A percentile compares a stretch with the other conserved stretches of the same genome.
phyloP scores from a whole-genome alignment of 371 early-diverging fungal genomes.

The Actinomortierella wolfii region DNA sequence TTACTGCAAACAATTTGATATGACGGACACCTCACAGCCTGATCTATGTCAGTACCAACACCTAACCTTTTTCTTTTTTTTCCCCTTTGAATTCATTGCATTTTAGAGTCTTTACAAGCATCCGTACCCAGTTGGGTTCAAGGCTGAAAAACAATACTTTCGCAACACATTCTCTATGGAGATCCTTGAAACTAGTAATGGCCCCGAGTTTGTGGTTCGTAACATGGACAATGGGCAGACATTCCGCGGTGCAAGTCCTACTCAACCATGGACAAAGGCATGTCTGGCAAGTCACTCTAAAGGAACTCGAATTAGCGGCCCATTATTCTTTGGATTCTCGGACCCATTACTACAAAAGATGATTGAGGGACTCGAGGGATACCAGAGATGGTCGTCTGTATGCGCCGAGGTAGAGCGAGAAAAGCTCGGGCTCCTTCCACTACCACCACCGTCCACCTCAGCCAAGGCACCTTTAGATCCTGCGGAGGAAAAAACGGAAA shows the following conservation, averaged over 20 bases:
- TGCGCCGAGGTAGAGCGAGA: slow-evolving; percentile 11
- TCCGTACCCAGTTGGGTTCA: slow-evolving; percentile 46
- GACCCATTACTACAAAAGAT: slow-evolving; percentile 47
- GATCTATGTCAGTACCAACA: no score
- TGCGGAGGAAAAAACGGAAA: no score
- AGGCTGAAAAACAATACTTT: slow-evolving; percentile 41
- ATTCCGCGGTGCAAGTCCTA: slow-evolving; percentile 36
- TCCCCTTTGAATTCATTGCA: not conserved
- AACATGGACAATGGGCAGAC: slow-evolving; percentile 18
- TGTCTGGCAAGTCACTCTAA: slow-evolving; percentile 44
- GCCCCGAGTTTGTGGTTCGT: slow-evolving; percentile 39
- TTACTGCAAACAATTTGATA: not conserved
- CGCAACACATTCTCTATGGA: slow-evolving; percentile 38
- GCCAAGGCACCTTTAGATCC: no score
- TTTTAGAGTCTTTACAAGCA: slow-evolving; percentile 36
- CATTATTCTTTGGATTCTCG: slow-evolving; percentile 46
- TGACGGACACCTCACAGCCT: no score
- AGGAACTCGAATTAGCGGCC: slow-evolving; percentile 47
- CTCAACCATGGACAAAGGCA: slow-evolving; percentile 45
- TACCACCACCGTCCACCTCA: no score
- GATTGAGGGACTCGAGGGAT: slow-evolving; percentile 40
- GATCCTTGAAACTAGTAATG: slow-evolving; percentile 37
- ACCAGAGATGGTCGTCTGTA: slow-evolving; percentile 25
- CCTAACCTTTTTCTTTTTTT: no score
- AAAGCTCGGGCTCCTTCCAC: not conserved